These are phyloP conservation scores for Tribonema minus DNA, from an alignment of 108 stramenopile genomes.

Conservation along the genomic window DNA sequence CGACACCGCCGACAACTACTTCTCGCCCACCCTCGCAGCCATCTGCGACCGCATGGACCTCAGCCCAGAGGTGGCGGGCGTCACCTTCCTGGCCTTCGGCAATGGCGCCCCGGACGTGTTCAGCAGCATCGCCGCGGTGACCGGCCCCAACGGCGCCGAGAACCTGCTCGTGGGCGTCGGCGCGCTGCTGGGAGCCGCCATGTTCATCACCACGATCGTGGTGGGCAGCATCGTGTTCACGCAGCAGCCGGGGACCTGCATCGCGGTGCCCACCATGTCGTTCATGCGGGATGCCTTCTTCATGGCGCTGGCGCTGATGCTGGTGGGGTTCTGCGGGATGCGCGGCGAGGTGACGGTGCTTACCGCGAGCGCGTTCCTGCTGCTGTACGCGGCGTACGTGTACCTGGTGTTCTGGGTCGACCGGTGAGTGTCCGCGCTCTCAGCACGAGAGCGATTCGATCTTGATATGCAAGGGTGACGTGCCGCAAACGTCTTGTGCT, in stretches of 20 bases:
- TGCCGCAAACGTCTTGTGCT: no score
- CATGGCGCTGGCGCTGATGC: not conserved
- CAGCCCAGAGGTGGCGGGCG: constrained; percentile 90
- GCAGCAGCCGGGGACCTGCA: not conserved
- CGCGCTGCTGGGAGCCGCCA: constrained; percentile 85
- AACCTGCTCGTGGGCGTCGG: constrained; percentile 70
- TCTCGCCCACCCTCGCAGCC: constrained; percentile 81
- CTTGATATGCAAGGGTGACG: no score
- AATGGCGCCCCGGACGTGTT: constrained; percentile 95
- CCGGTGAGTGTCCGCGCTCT: no score
- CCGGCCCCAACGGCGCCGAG: constrained; percentile 32
- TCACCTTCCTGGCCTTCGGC: constrained; percentile 87
- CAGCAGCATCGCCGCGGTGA: constrained; percentile 78
- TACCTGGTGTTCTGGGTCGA: constrained; percentile 10
- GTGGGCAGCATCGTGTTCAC: constrained; percentile 62
- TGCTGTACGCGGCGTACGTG: constrained; percentile 24
- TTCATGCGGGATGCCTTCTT: constrained; percentile 47
- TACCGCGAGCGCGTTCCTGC: not conserved
- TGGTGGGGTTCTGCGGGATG: constrained; percentile 1
- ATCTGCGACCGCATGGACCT: constrained; percentile 74
- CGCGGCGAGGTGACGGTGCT: constrained; percentile 9
- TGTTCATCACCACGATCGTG: constrained; percentile 80
- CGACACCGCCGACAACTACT: constrained; percentile 90
- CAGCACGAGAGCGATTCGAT: no score
- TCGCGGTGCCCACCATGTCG: not conserved